Conservation (phyloP, 768 basidiomycete genomes). For the Sporobolomyces roseus region DNA sequence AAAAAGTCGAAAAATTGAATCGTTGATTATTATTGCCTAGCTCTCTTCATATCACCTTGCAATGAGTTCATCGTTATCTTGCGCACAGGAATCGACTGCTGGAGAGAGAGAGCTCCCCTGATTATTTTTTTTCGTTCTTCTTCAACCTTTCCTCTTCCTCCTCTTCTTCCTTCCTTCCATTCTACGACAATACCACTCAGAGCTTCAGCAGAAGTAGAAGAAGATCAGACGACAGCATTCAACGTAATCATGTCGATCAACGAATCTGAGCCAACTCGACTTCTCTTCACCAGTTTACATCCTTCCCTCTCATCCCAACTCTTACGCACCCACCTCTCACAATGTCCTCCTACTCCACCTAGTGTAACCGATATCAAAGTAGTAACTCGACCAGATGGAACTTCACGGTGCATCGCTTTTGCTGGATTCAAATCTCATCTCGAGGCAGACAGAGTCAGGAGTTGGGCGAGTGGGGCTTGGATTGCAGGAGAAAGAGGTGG, state of each 20-base stretch:
- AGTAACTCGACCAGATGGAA: slow-evolving; percentile 67
- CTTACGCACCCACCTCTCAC: slow-evolving; percentile 22
- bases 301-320: slow-evolving; percentile 16
- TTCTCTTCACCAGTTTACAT: slow-evolving; percentile 29
- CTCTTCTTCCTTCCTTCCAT: neutral
- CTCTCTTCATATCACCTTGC: too few relatives aligned
- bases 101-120: neutral
- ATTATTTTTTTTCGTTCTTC: neutral
- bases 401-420: slow-evolving; percentile 83
- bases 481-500: too few relatives aligned
- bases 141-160: neutral
- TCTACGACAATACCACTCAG: neutral
- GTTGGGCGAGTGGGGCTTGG: slow-evolving; percentile 59
- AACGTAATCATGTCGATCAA: too few relatives aligned
- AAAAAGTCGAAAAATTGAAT: slow-evolving; percentile 48
- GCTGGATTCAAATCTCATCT: slow-evolving; percentile 77
- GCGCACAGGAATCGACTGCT: neutral
- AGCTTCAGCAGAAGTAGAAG: too few relatives aligned
- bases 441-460: slow-evolving; percentile 69
- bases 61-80: too few relatives aligned
- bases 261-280: slow-evolving; percentile 14
- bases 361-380: slow-evolving; percentile 77
- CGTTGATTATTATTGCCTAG: too few relatives aligned
- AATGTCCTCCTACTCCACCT: slow-evolving; percentile 11
- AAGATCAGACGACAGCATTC: too few relatives aligned